Evolutionary conservation across 2,329 filamentous ascomycete species (phyloP), one percentile per base, ranked within the genome.

Genomic region (Colletotrichum navitas): DNA sequence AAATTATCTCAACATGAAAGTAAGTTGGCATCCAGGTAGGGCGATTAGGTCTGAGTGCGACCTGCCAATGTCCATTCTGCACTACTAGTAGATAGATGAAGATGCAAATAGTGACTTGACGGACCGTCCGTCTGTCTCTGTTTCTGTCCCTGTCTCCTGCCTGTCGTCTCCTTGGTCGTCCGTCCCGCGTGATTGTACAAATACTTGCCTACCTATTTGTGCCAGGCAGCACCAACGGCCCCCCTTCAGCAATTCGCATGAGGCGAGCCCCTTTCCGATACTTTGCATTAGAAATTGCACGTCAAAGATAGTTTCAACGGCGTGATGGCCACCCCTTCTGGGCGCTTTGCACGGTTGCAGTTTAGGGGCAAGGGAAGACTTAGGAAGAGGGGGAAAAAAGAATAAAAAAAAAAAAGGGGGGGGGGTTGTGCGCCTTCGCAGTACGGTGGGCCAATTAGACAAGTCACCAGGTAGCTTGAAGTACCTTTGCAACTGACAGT

Each of bases 281-380:
- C 59, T 55, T 47, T 41, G 59, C 68, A 51, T 68, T 63, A 29
- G 52, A 67, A 59, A 68, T 71, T 68, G 14, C 65, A 63, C 32
- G 39, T 68, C 59, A 52, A 71, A 71, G 59, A 71, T 71, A 63
- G 64, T 68, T 71, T 71, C 64, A 71, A 68, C 68, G 68, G 68
- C 68, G 56, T 62, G 56, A 67, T 58, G 56, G 68, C 68, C 68
- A 56, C 68, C 68, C 32, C 39, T 45, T 71, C 68, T 62, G 63
- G 63, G 68, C 59, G 45, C 32, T 52, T 47, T 63, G 68, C 68
- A 71, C 59, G 68, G 65, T 54, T 71, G 59, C 54, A 59, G 29
- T 60, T 32, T 59, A 68, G 68, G 59, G 68, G 47, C 41, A 6
- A 43, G 41, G 5, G 18, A 24, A 21, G 24, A 36, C 54, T 39